A percentile compares a stretch with the other conserved stretches of the same genome.
Conservation (phyloP, 129 eudicot species). For the Chrysanthemum seticuspe region DNA sequence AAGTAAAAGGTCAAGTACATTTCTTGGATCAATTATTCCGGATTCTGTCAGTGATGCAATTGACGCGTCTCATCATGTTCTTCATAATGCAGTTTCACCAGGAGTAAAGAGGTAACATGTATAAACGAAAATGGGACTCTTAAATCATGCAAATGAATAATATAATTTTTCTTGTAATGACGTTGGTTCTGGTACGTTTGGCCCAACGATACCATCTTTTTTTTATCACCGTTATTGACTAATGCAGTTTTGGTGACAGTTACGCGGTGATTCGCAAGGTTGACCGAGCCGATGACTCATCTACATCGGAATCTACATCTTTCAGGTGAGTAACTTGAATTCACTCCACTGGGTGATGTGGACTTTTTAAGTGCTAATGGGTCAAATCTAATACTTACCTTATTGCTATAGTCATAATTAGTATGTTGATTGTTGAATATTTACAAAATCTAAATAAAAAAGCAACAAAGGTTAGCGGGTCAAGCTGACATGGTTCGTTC, state of each 20-base stretch:
- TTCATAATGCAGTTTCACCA: constrained; percentile 80
- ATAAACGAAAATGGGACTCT: not conserved
- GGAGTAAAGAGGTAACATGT: constrained; percentile 71
- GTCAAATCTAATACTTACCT: not conserved
- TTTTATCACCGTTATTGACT: not conserved
- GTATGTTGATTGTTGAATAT: too few species aligned
- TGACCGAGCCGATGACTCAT: constrained; percentile 44
- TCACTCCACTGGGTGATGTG: not conserved
- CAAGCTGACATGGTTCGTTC: too few species aligned
- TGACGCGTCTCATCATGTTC: constrained; percentile 76
- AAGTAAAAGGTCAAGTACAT: constrained; percentile 61
- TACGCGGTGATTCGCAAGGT: constrained; percentile 69
- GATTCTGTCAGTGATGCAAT: constrained; percentile 70
- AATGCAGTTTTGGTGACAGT: constrained; percentile 40
- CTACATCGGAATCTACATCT: constrained; percentile 40
- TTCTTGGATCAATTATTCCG: constrained; percentile 77
- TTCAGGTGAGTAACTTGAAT: constrained; percentile 47
- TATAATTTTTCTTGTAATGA: not conserved
- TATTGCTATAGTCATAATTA: too few species aligned
- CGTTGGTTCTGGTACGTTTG: not conserved
- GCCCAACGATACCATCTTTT: too few species aligned
- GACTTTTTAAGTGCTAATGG: not conserved
- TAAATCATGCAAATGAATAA: not conserved
- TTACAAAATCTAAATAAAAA: too few species aligned
- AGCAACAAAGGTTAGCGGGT: too few species aligned